Base-by-base conservation (phyloP, 2,329 filamentous ascomycete genomes). In the Penicillium frequentans region DNA sequence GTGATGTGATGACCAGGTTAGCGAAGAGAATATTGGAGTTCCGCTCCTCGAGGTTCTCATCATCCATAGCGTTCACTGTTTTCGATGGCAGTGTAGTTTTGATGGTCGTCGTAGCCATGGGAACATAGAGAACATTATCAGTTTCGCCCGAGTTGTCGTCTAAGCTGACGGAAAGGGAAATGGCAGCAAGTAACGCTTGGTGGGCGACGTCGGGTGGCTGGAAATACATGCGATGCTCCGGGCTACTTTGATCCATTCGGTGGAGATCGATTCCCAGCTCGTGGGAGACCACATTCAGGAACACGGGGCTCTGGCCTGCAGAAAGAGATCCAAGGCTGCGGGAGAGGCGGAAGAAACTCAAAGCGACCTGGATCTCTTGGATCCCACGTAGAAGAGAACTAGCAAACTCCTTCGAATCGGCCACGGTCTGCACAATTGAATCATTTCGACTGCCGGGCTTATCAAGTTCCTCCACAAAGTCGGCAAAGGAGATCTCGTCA, bases 141-240 rank as follows among this genome's bases (percentile, higher is more conserved):
- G 91, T 89, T 66, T 90, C 90, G 9, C 89, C 90, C 27, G 88
- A 86, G n/a, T 91, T 91, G 71, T 97, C 92, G 68, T 97, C 93
- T 35, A 99, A 82, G 39, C 92, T 95, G 56, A 98, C 83, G 0
- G 93, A 93, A 55, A 99, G 90, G 1, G 95, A 96, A 42, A 99
- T 86, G 3, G 93, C 95, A 19, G 93, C 95, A 23, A 95, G 84
- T 35, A 99, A 82, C 11, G 93, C 95, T 79, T 99, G 93, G 73
- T 99, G 95, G 13, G 95, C 95, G 68, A 97, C 87, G 70, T 97
- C 95, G 60, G 91, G 89, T 23, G 89, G 86, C 2, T 93, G 90
- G 70, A 99, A 99, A 75, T 99, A 98, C 95, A 98, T 99, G 61
- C 95, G 87, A 80, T 99, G 95, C 0, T 93, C 92, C 1, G 95